Evolutionary conservation across 257 asterid genomes (phyloP).

Genomic region (Solanum appendiculatum): DNA sequence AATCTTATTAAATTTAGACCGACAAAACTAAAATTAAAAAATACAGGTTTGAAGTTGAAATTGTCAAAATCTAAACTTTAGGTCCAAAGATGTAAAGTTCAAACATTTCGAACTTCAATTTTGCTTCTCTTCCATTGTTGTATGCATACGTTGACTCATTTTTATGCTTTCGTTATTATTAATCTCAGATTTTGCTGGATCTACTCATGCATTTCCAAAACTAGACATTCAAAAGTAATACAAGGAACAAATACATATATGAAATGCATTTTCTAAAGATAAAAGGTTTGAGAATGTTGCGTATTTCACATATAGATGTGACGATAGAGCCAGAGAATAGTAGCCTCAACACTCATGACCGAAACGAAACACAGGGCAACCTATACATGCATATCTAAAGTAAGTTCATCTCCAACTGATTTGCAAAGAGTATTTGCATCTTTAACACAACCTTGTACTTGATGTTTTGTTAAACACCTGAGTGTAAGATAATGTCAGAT

Average conservation of each 20-base stretch:
- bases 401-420: not conserved
- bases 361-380: not conserved
- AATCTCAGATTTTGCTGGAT: not conserved
- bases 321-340: not conserved
- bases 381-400: not conserved
- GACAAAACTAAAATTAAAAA: not conserved
- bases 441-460: not conserved
- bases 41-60: not conserved
- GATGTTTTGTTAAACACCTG: not conserved
- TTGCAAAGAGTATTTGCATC: not conserved
- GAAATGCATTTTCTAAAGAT: not conserved
- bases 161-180: not conserved
- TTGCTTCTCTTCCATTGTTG: not conserved
- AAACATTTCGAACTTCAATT: not conserved
- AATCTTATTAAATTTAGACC: too few species aligned
- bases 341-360: not conserved
- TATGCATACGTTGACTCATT: not conserved
- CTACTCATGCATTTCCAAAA: not conserved
- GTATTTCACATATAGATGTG: not conserved
- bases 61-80: not conserved
- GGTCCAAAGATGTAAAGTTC: not conserved
- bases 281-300: not conserved
- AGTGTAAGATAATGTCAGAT: not conserved
- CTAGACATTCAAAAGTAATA: not conserved
- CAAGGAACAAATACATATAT: not conserved